Evolutionary conservation across 805 yeast genomes (phyloP).

Genomic region (Candida ipomoeae): DNA sequence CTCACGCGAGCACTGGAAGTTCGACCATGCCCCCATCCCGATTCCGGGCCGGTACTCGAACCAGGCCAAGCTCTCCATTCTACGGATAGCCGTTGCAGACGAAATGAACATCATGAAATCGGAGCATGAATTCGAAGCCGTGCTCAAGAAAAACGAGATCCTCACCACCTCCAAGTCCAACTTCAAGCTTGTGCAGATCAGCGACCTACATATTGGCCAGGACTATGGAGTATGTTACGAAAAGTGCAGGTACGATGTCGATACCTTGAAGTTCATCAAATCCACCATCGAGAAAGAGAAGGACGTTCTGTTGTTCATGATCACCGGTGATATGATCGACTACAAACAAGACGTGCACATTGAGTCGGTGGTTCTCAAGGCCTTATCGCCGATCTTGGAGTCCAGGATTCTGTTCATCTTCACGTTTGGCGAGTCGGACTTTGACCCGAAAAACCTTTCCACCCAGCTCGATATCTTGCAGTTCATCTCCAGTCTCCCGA

Average conservation of each 20-base stretch:
- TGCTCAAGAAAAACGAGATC: constrained; percentile 15
- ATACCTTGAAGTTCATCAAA: constrained; percentile 29
- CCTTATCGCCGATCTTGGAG: constrained; percentile 31
- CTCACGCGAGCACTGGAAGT: constrained; percentile 24
- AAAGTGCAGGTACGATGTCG: constrained; percentile 25
- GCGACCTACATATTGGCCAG: constrained; percentile 39
- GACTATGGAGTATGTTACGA: constrained; percentile 22
- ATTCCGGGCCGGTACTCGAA: constrained; percentile 15
- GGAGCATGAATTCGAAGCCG: constrained; percentile 13
- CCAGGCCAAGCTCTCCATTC: constrained; percentile 21
- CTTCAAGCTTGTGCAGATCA: constrained; percentile 34
- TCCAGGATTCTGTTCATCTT: constrained; percentile 29
- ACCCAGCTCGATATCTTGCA: constrained; percentile 19
- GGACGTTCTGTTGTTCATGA: constrained; percentile 32
- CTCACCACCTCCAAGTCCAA: constrained; percentile 16
- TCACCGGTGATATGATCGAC: constrained; percentile 41
- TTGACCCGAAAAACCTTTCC: constrained; percentile 5
- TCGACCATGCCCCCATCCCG: constrained; percentile 15
- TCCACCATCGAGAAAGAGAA: constrained; percentile 24
- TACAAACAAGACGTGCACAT: constrained; percentile 22
- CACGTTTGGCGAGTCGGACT: constrained; percentile 39
- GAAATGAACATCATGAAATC: constrained; percentile 10
- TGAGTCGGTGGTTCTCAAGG: constrained; percentile 29
- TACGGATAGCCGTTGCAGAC: constrained; percentile 17
- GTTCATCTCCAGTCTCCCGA: constrained; percentile 33